phyloP scores from a whole-genome alignment of 108 stramenopile genomes.

The Nitzschia sp. region DNA sequence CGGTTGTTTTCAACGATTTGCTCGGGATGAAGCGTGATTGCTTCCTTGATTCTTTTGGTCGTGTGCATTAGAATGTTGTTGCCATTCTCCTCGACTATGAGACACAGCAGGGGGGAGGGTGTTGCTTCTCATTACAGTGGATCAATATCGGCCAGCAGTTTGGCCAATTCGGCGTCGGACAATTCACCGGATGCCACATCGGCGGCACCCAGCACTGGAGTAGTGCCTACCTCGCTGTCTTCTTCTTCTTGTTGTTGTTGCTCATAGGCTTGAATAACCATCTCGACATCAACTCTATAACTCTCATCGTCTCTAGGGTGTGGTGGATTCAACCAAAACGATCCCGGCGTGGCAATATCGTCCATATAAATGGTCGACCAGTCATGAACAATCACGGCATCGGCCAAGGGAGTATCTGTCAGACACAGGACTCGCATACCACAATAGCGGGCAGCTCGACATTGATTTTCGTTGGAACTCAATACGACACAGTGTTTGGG shows the following conservation, averaged over 20 bases:
- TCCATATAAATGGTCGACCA: slow-evolving; percentile 57
- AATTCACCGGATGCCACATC: slow-evolving; percentile 11
- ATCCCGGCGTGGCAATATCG: slow-evolving; percentile 80
- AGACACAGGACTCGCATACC: slow-evolving; percentile 78
- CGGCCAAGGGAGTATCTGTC: slow-evolving; percentile 33
- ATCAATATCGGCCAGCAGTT: slow-evolving; percentile 68
- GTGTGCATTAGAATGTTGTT: no score
- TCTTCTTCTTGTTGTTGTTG: neutral
- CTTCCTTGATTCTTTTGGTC: no score
- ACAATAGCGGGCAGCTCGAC: slow-evolving; percentile 59
- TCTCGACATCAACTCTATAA: slow-evolving; percentile 48
- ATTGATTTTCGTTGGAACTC: slow-evolving; percentile 41
- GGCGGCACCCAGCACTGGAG: neutral
- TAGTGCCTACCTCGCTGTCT: neutral
- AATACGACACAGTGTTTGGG: slow-evolving; percentile 69
- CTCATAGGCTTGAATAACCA: slow-evolving; percentile 44
- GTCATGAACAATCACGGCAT: slow-evolving; percentile 37
- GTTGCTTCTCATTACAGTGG: no score
- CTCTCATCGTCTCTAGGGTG: slow-evolving; percentile 65
- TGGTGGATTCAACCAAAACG: slow-evolving; percentile 84
- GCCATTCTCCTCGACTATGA: no score
- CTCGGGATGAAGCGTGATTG: no score
- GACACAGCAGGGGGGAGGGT: no score
- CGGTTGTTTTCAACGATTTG: no score
- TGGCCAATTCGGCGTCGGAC: slow-evolving; percentile 54